Evolutionary conservation across 352 stramenopile genomes (phyloP).

Genomic region (Thalassiosira mediterranea): DNA sequence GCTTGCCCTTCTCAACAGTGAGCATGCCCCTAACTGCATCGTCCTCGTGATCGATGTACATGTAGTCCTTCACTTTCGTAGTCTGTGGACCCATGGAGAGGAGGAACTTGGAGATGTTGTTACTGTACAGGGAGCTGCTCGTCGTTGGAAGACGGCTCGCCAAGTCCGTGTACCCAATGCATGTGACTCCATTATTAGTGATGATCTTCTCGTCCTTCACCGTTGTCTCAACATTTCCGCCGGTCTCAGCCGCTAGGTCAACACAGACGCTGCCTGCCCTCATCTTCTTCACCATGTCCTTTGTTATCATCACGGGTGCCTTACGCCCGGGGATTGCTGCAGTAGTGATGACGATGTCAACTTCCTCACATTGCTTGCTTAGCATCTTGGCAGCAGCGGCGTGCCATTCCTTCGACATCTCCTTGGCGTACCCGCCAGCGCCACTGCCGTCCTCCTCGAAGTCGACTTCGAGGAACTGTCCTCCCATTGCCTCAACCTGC

Average conservation of each 20-base stretch:
- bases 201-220: conserved; percentile 85
- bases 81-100: conserved; percentile 86
- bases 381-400: conserved; percentile 86
- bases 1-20: conserved; percentile 85
- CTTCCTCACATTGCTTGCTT: conserved; percentile 85
- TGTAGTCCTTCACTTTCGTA: conserved; percentile 87
- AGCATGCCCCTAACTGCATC: conserved; percentile 89
- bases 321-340: conserved; percentile 89
- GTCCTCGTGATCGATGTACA: conserved; percentile 89
- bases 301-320: conserved; percentile 90
- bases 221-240: conserved; percentile 91
- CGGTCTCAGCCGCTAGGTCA: conserved; percentile 89
- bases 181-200: conserved; percentile 87
- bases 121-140: conserved; percentile 87
- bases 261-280: conserved; percentile 89
- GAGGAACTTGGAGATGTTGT: conserved; percentile 93
- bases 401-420: conserved; percentile 92
- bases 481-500: conserved; percentile 90
- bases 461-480: conserved; percentile 88
- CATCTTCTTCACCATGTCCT: conserved; percentile 91
- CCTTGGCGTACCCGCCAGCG: conserved; percentile 91
- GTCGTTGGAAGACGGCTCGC: conserved; percentile 87
- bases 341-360: conserved; percentile 93
- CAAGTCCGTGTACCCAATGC: conserved; percentile 91
- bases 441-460: conserved; percentile 88